Percentiles rank a stretch among this genome's conserved stretches.
Conservation (phyloP, 2,329 filamentous ascomycete species). For the Metarhizium anisopliae region DNA sequence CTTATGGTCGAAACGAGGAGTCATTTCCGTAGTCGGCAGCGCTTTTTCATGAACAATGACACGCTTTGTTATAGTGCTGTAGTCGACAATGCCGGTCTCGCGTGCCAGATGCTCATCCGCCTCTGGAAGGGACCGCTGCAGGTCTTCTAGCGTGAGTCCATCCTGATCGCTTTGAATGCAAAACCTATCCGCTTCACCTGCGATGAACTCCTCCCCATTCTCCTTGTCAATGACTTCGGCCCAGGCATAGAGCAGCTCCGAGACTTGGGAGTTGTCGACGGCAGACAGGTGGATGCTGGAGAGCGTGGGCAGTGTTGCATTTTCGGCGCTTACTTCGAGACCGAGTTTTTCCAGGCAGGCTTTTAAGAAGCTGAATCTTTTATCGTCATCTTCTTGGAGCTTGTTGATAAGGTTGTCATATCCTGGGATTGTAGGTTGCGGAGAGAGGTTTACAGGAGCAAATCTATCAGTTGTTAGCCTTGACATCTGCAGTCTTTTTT, state of each 20-base stretch:
- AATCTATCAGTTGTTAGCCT: constrained; percentile 48
- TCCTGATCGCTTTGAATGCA: constrained; percentile 60
- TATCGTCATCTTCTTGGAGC: constrained; percentile 59
- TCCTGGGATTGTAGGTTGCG: constrained; percentile 54
- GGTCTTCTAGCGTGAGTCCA: constrained; percentile 45
- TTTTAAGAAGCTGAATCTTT: constrained; percentile 66
- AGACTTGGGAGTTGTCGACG: constrained; percentile 52
- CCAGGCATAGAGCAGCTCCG: constrained; percentile 57
- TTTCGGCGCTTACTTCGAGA: constrained; percentile 64
- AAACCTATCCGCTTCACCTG: constrained; percentile 76
- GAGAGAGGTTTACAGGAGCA: constrained; percentile 66
- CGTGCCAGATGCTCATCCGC: constrained; percentile 13
- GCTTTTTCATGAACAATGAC: constrained; percentile 62
- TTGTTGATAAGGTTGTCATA: constrained; percentile 63
- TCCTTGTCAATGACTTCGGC: constrained; percentile 59
- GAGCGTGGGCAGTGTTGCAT: constrained; percentile 63
- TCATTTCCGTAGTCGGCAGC: constrained; percentile 62
- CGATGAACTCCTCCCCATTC: constrained; percentile 62
- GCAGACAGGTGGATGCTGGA: constrained; percentile 78
- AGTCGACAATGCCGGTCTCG: constrained; percentile 60
- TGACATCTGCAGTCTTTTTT: too few species aligned
- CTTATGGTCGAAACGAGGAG: constrained; percentile 79
- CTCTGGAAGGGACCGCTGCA: constrained; percentile 42
- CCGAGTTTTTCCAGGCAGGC: constrained; percentile 73
- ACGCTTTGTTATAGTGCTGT: constrained; percentile 62